phyloP scores from a whole-genome alignment of 768 basidiomycete genomes.

The Chalciporus piperatus region DNA sequence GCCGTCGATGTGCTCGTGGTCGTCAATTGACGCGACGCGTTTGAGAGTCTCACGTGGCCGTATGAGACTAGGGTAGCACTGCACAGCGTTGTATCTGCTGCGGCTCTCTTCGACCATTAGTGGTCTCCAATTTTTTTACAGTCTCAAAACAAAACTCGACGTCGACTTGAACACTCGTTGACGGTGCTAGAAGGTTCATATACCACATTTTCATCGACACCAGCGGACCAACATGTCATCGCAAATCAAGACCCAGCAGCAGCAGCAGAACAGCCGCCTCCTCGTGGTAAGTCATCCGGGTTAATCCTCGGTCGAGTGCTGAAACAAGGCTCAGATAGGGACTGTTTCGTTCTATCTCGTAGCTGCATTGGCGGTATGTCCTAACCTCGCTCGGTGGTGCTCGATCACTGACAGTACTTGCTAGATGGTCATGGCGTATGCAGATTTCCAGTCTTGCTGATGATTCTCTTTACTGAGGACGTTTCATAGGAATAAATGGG shows the following conservation, averaged over 20 bases:
- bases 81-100: neutral
- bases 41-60: neutral
- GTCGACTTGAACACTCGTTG: neutral
- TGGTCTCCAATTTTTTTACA: neutral
- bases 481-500: slow-evolving; percentile 80
- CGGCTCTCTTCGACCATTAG: neutral
- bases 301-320: slow-evolving; percentile 1
- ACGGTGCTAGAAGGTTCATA: neutral
- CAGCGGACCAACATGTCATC: slow-evolving; percentile 19
- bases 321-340: slow-evolving; percentile 45
- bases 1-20: neutral
- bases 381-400: neutral
- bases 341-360: slow-evolving; percentile 86
- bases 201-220: neutral
- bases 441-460: slow-evolving; percentile 20
- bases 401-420: slow-evolving; percentile 1
- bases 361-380: slow-evolving; percentile 80
- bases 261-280: slow-evolving; percentile 28
- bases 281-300: slow-evolving; percentile 28
- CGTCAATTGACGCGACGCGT: neutral
- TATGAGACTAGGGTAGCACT: no score
- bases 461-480: slow-evolving; percentile 10
- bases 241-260: slow-evolving; percentile 29
- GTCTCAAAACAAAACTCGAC: neutral
- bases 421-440: slow-evolving; percentile 90